Base-by-base conservation (phyloP, 345 rosid species). In the Eucalyptus guilfoylei region DNA sequence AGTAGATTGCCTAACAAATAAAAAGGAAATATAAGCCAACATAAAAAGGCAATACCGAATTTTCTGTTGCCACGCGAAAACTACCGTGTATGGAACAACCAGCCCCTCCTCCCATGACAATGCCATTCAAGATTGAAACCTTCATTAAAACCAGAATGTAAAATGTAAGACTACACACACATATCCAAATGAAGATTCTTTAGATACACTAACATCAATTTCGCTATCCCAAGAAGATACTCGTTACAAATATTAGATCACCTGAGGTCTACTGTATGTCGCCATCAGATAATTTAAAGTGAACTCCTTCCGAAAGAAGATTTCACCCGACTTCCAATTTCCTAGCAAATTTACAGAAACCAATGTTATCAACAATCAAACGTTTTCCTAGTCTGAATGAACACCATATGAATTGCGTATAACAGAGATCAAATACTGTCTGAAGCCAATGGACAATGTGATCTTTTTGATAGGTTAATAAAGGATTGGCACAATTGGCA, bases 101-200 rank as follows among this genome's bases (percentile, higher is more conserved):
- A 92, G 93, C 95, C 52, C 98, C 99, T 34, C 97, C 98, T 90
- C 99, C 98, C 98, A 96, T 95, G 90, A 94, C 96, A 85, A 97
- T 95, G 89, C 99, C 99, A 92, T 95, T 91, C 80, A 95, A 94
- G 88, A 97, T 90, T 4, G 99, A 96, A 86, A 97, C 95, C 97
- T 97, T 96, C 95, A 69, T 32, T 9, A 45, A 86, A 85, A 86
- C 24, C 23, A 1, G 50, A 21, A 45, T 52, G 5, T 47, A 30
- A 15, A 86, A 16, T n/a, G 54, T n/a, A 62, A 55, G 87, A 86
- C 34, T 21, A 17, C 1, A 42, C 13, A 16, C 15, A 32, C 3
- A 40, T 34, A 30, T 85, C 32, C 49, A 7, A 40, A 44, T 45
- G 37, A 85, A 85, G 50, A 85, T 13, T 1, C 42, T 28, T 42